Evolutionary conservation across 441 rosid genomes (phyloP), one percentile per base, ranked within the genome.

Genomic region (Omphalea diandra): DNA sequence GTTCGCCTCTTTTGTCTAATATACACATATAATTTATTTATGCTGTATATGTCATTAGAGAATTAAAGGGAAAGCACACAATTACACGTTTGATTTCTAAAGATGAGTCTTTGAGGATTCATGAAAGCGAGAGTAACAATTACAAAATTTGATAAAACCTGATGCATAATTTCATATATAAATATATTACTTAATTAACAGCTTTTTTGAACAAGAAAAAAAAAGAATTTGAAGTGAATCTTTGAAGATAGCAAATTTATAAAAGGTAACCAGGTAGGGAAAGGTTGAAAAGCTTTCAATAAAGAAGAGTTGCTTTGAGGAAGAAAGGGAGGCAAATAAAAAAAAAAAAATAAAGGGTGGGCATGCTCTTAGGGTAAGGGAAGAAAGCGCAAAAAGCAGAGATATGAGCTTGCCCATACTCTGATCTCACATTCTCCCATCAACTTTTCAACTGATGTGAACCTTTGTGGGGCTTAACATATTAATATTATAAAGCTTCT

Each of bases 401-500:
- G 71, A 46, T n/a, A 46, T 20, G 49, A 67, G 75, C 55, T 67
- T 77, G 83, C 87, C 86, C 86, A 80, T 83, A 43, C 83, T 79
- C 75, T 62, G 61, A 78, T 69, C 78, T 79, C 85, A 78, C 83
- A 66, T 74, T 82, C 83, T 77, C 89, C 83, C 77, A 83, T 81
- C 76, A 77, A 63, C 85, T 81, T 87, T 87, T 87, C 72, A 22
- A 80, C 65, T 81, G 87, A 82, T 78, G 79, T 75, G 77, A 84
- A 61, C 68, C 68, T 68, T 82, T 74, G 82, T 77, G 83, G 85
- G 86, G 75, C 73, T 74, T 49, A 54, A 44, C n/a, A 32, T 44
- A 63, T 38, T 62, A 67, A 66, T 73, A 70, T 65, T 63, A 62
- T 62, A 22, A n/a, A 18, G 57, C 0, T 26, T 61, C 32, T 47